Evolutionary conservation across 352 stramenopile genomes (phyloP).

Genomic region (Globisporangium viniferum): DNA sequence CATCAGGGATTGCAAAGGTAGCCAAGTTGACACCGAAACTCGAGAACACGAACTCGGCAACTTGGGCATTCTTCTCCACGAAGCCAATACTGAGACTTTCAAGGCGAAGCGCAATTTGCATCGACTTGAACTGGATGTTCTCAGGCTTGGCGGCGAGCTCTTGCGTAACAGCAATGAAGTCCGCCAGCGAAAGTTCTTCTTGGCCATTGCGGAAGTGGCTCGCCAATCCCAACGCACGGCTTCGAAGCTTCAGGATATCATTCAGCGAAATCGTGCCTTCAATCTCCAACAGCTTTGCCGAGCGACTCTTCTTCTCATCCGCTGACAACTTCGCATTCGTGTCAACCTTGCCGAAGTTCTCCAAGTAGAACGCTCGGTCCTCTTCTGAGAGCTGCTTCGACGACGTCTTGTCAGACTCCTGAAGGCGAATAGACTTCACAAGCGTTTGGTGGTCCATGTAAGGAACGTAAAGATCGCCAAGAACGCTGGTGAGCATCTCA

Average conservation of each 20-base stretch:
- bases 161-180: slow-evolving; percentile 36
- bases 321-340: slow-evolving; percentile 37
- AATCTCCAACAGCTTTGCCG: slow-evolving; percentile 35
- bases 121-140: slow-evolving; percentile 58
- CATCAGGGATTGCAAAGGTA: slow-evolving; percentile 37
- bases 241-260: slow-evolving; percentile 48
- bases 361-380: slow-evolving; percentile 50
- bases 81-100: slow-evolving; percentile 57
- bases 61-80: slow-evolving; percentile 33
- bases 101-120: slow-evolving; percentile 46
- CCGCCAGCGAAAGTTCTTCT: slow-evolving; percentile 36
- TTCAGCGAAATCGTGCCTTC: slow-evolving; percentile 45
- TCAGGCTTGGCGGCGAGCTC: slow-evolving; percentile 36
- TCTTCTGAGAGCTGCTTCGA: slow-evolving; percentile 36
- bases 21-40: slow-evolving; percentile 49
- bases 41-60: slow-evolving; percentile 48
- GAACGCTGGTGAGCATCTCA: slow-evolving; percentile 40
- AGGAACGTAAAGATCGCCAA: slow-evolving; percentile 55
- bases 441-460: slow-evolving; percentile 51
- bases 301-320: slow-evolving; percentile 37
- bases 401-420: slow-evolving; percentile 41
- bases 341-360: slow-evolving; percentile 45
- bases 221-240: slow-evolving; percentile 29
- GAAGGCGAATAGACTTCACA: slow-evolving; percentile 45
- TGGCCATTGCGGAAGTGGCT: slow-evolving; percentile 42